These are phyloP conservation scores for Lizanozyma gosingica DNA, from an alignment of 1,139 yeast genomes.

Conservation along the genomic window DNA sequence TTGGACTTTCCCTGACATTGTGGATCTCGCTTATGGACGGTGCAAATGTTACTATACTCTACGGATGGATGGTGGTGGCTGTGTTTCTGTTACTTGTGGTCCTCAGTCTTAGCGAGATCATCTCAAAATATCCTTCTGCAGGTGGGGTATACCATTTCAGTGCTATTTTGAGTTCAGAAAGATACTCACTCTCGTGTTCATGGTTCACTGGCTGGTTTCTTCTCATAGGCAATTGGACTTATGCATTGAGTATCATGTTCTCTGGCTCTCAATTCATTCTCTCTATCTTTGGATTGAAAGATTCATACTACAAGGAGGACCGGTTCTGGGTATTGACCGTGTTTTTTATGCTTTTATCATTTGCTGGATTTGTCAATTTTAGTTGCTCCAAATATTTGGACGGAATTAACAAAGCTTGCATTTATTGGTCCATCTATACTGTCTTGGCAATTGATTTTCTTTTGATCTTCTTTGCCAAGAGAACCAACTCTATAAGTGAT, in stretches of 20 bases:
- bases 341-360: slow-evolving; percentile 44
- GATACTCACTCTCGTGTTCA: slow-evolving; percentile 45
- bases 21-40: slow-evolving; percentile 65
- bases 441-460: slow-evolving; percentile 61
- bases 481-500: slow-evolving; percentile 49
- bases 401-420: slow-evolving; percentile 54
- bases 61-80: slow-evolving; percentile 63
- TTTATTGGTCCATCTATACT: slow-evolving; percentile 66
- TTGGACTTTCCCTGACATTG: slow-evolving; percentile 64
- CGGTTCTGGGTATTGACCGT: slow-evolving; percentile 46
- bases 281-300: slow-evolving; percentile 53
- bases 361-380: slow-evolving; percentile 56
- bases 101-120: slow-evolving; percentile 59
- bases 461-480: slow-evolving; percentile 49
- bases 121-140: slow-evolving; percentile 67
- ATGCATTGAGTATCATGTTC: slow-evolving; percentile 63
- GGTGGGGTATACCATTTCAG: slow-evolving; percentile 72
- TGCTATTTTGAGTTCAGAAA: slow-evolving; percentile 54
- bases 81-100: slow-evolving; percentile 55
- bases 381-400: slow-evolving; percentile 53
- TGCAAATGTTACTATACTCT: slow-evolving; percentile 60
- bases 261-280: slow-evolving; percentile 68
- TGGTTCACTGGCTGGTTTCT: slow-evolving; percentile 77
- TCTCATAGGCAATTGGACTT: slow-evolving; percentile 68
- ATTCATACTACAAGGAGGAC: slow-evolving; percentile 51